These are phyloP conservation scores for Phaeosphaeria sp. DNA, from an alignment of 2,329 filamentous ascomycete species.

Conservation along the genomic window DNA sequence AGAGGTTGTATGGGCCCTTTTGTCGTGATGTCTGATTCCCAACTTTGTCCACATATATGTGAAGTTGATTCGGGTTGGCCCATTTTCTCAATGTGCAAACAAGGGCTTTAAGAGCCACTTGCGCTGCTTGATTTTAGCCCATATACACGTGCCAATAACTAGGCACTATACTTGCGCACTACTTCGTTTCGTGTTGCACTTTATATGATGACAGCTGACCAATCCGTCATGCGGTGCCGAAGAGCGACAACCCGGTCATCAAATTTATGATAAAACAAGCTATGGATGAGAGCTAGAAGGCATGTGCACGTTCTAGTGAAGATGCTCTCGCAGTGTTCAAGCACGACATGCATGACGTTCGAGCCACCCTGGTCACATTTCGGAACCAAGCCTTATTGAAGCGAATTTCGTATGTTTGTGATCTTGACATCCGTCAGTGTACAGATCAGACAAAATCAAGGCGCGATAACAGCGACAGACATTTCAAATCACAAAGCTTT, in stretches of 20 bases:
- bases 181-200: background rate
- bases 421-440: no score
- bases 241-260: background rate
- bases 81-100: no score
- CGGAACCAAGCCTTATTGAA: no score
- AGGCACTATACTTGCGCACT: background rate
- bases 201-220: background rate
- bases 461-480: no score
- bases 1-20: background rate
- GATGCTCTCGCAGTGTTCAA: no score
- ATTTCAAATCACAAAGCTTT: no score
- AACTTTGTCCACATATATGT: background rate
- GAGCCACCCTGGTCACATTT: no score
- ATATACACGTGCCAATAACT: background rate
- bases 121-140: background rate
- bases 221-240: background rate
- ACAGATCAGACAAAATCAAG: no score
- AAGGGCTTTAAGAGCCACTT: background rate
- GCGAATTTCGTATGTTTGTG: no score
- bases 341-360: no score
- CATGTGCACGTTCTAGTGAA: background rate
- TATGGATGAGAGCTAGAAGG: background rate
- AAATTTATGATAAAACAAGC: background rate
- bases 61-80: no score
- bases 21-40: background rate